Percentiles rank a stretch among this genome's conserved stretches.
phyloP scores from a whole-genome alignment of 108 stramenopile genomes.

The Nannochloropsis gaditana region DNA sequence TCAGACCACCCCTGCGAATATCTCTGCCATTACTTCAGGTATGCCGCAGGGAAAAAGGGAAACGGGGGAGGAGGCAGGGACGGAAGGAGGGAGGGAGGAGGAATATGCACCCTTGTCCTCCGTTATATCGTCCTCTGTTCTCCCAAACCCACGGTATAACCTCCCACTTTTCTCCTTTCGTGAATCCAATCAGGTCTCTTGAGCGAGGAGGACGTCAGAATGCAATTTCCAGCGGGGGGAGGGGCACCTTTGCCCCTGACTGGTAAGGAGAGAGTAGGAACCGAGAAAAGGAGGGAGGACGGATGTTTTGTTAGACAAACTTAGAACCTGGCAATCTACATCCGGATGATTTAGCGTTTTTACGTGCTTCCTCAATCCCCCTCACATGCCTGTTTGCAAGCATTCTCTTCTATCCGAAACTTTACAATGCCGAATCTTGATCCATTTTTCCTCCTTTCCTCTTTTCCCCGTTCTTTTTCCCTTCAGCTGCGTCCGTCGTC shows the following conservation, averaged over 20 bases:
- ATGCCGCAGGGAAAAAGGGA: background rate
- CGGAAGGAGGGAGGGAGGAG: background rate
- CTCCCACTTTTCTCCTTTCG: background rate
- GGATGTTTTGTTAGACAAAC: no score
- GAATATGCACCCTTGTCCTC: background rate
- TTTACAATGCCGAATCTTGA: no score
- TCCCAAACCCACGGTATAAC: background rate
- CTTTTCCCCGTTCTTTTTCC: background rate
- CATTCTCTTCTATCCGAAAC: no score
- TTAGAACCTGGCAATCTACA: no score
- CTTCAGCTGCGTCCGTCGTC: background rate
- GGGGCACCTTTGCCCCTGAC: background rate
- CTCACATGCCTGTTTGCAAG: no score
- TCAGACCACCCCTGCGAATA: background rate
- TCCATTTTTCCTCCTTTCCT: background rate
- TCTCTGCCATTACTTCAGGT: background rate
- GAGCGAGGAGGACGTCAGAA: background rate
- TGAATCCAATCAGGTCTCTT: background rate
- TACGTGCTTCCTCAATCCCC: no score
- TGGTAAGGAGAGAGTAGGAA: background rate
- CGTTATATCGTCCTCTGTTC: no score
- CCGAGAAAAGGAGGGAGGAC: background rate
- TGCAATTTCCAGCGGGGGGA: background rate
- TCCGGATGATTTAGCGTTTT: no score
- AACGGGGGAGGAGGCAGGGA: background rate